Evolutionary conservation across 129 eudicot genomes (phyloP), one percentile per base, ranked within the genome.

Genomic region (Tagetes patula): DNA sequence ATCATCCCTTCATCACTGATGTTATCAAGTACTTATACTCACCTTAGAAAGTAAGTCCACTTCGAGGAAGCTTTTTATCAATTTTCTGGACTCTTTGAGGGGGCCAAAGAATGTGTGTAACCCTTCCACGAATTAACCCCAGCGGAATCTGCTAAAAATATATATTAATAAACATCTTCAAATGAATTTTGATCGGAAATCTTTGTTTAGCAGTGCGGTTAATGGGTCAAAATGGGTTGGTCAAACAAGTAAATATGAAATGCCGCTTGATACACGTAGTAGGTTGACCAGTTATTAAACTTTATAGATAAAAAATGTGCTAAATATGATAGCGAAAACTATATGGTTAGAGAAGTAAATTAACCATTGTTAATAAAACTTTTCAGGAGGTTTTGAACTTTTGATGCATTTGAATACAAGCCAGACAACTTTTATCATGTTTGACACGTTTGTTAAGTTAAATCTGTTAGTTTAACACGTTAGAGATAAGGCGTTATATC

Each of bases 91-190:
- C 60, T 76, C 99, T 85, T 49, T 86, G 91, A 78, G 96, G 99
- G 0, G 97, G 99, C 97, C 99, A 95, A 3, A 95, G 40, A 71
- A 90, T 50, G 72, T 95, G 96, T 32, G 97, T 90, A 36, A 73
- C 87, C 79, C 96, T 86, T 42, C 99, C 99, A 27, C 85, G 89
- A 43, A 91, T 83, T 71, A 95, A 82, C 40, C 99, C 99, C 48
- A 95, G 56, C 31, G 99, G 99, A 75, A 95, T 82, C 99, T 95
- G 86, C 70, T 62, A 62, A 64, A 3, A 14, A 66, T 63, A 33
- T 49, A 1, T 54, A 58, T 34, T 43, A 58, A 9, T 77, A 8
- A 50, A 70, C 8, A 58, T 58, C n/a, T 59, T 76, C 32, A 62
- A 63, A 38, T 20, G 27, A 20, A 20, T 20, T 20, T 20, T 20